A percentile compares a stretch with the other conserved stretches of the same genome.
Conservation (phyloP, 352 stramenopile genomes). For the Peronospora belbahrii region DNA sequence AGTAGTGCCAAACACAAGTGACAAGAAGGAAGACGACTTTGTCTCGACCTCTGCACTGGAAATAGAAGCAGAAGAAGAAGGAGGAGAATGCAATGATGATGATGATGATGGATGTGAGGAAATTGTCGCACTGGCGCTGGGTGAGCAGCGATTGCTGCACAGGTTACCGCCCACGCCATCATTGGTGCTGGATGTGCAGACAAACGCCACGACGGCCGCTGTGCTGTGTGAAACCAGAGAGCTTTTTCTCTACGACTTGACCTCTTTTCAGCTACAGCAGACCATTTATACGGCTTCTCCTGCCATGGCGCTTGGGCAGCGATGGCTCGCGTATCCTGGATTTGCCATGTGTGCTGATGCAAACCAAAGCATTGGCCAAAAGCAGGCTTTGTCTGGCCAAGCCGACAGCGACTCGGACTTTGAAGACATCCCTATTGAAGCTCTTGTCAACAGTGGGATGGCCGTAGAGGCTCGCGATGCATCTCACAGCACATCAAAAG, state of each 20-base stretch:
- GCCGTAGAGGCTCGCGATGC: constrained; percentile 16
- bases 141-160: constrained; percentile 42
- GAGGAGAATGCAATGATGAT: background rate
- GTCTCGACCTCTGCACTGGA: constrained; percentile 9
- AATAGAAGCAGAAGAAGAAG: constrained; percentile 8
- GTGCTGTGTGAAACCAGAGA: constrained; percentile 63
- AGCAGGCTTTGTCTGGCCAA: constrained; percentile 19
- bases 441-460: constrained; percentile 31
- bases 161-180: constrained; percentile 53
- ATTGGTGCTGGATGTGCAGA: constrained; percentile 60
- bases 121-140: constrained; percentile 41
- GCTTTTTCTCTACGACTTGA: constrained; percentile 58
- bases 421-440: constrained; percentile 33
- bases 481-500: constrained; percentile 28
- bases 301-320: constrained; percentile 54
- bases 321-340: constrained; percentile 67
- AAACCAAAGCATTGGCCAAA: constrained; percentile 9
- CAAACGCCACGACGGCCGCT: constrained; percentile 42
- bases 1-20: constrained; percentile 1
- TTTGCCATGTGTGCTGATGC: constrained; percentile 18
- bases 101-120: constrained; percentile 37
- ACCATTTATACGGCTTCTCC: constrained; percentile 43
- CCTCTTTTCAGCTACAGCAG: constrained; percentile 36
- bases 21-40: constrained; percentile 38
- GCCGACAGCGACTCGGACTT: constrained; percentile 43